phyloP scores from a whole-genome alignment of 345 rosid genomes.

The Carallia pectinifolia region DNA sequence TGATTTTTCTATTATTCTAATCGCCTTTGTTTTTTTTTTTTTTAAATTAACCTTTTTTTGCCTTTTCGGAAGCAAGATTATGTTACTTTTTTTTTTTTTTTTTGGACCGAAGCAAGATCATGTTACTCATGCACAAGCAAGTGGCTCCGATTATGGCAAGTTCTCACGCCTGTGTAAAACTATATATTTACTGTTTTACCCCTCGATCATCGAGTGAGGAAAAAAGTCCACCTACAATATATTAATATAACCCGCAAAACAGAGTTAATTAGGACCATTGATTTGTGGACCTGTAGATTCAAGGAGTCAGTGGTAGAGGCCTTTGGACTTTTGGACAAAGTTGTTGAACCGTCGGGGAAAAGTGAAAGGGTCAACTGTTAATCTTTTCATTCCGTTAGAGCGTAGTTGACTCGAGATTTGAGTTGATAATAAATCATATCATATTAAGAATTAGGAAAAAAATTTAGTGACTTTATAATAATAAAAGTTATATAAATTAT shows the following conservation, averaged over 20 bases:
- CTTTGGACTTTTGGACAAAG: slow-evolving; percentile 21
- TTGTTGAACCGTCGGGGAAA: neutral
- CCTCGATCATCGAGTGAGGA: slow-evolving; percentile 18
- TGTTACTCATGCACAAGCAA: slow-evolving; percentile 44
- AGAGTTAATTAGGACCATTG: slow-evolving; percentile 30
- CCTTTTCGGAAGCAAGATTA: slow-evolving; percentile 45
- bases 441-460: too few species aligned
- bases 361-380: too few species aligned
- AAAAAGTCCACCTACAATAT: slow-evolving; percentile 30
- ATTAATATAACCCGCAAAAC: slow-evolving; percentile 21
- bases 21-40: neutral
- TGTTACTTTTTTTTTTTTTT: neutral
- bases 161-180: slow-evolving; percentile 33
- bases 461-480: too few species aligned
- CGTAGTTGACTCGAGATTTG: too few species aligned
- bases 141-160: slow-evolving; percentile 49
- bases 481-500: too few species aligned
- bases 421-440: too few species aligned
- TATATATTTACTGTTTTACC: slow-evolving; percentile 26
- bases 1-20: neutral
- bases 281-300: slow-evolving; percentile 31
- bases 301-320: slow-evolving; percentile 4
- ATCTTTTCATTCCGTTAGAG: too few species aligned
- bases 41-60: neutral
- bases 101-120: slow-evolving; percentile 39